Percentiles rank a stretch among this genome's conserved stretches.
Evolutionary conservation across 2,329 filamentous ascomycete genomes (phyloP).

Genomic region (Pseudogymnoascus sp.): DNA sequence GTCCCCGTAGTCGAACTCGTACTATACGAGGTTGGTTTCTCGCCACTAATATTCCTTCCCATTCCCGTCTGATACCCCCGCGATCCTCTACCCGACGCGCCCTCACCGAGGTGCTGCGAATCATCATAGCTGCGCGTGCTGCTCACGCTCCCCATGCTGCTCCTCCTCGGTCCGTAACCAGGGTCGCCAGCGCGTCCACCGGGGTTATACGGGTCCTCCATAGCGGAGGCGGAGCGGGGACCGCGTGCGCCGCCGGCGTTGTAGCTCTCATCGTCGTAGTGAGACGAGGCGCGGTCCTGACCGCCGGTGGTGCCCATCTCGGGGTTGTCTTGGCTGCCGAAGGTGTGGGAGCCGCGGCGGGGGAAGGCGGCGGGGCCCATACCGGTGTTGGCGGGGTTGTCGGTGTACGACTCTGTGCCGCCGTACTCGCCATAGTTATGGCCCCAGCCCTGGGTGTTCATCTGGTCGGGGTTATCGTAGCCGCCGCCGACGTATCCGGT

Average conservation of each 20-base stretch:
- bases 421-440: not conserved
- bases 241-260: not conserved
- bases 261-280: not conserved
- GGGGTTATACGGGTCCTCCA: not conserved
- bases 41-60: constrained; percentile 1
- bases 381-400: not conserved
- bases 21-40: not conserved
- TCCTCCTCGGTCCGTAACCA: not conserved
- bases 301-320: not conserved
- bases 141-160: not conserved
- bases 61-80: not conserved
- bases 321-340: not conserved
- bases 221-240: not conserved
- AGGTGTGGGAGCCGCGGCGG: not conserved
- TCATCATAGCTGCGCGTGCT: not conserved
- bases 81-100: not conserved
- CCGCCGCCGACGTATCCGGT: not conserved
- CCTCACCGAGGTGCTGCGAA: not conserved
- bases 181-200: not conserved
- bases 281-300: not conserved
- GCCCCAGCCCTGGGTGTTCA: not conserved
- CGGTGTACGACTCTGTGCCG: not conserved
- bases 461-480: not conserved
- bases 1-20: not conserved
- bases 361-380: not conserved